These are phyloP conservation scores for Acer negundo DNA, from an alignment of 345 rosid genomes.

Conservation along the genomic window DNA sequence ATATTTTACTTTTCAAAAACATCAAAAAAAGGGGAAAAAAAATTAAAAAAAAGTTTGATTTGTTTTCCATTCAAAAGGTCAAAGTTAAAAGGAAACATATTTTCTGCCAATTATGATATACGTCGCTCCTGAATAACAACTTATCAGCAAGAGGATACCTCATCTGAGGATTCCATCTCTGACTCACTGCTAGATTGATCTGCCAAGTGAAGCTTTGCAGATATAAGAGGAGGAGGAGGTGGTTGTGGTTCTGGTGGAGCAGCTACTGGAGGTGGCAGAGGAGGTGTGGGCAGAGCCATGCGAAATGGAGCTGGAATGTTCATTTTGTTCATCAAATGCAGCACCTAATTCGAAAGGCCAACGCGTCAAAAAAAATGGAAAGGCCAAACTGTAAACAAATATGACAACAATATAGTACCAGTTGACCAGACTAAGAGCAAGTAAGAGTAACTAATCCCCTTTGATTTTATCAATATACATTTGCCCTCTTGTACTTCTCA, in stretches of 20 bases:
- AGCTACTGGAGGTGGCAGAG: slow-evolving; percentile 65
- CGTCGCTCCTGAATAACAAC: slow-evolving; percentile 4
- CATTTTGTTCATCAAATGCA: slow-evolving; percentile 99
- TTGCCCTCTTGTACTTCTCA: background rate
- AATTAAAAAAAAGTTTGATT: background rate
- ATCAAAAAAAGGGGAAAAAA: background rate
- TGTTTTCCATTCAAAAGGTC: background rate
- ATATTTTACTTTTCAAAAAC: background rate
- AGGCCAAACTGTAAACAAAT: slow-evolving; percentile 1
- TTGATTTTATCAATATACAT: background rate
- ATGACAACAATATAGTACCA: background rate
- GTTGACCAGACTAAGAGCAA: slow-evolving; percentile 7
- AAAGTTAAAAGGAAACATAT: background rate
- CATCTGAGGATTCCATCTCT: slow-evolving; percentile 88
- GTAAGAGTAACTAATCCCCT: background rate
- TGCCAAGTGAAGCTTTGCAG: slow-evolving; percentile 38
- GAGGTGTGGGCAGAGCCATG: slow-evolving; percentile 91
- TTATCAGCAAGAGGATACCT: slow-evolving; percentile 48
- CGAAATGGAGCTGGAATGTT: slow-evolving; percentile 97
- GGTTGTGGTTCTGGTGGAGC: slow-evolving; percentile 47
- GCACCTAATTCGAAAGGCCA: slow-evolving; percentile 47
- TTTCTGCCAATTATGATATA: background rate
- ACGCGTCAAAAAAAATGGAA: background rate
- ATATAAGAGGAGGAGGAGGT: slow-evolving; percentile 30
- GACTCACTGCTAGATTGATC: slow-evolving; percentile 81